Percentiles rank a stretch among this genome's conserved stretches.
Conservation (phyloP, 768 basidiomycete species). For the Polyporus arcularius region DNA sequence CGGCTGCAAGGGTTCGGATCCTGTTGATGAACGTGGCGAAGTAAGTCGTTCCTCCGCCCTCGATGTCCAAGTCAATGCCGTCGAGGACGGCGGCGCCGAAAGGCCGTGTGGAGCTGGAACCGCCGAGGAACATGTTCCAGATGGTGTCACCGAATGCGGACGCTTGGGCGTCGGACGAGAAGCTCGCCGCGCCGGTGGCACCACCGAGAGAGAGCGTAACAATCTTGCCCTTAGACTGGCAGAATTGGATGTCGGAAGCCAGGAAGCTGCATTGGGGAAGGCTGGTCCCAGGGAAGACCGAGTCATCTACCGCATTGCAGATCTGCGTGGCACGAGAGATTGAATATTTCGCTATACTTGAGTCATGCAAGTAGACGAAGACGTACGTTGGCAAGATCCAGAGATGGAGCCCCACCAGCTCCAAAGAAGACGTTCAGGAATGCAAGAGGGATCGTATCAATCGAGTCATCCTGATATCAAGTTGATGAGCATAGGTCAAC, state of each 20-base stretch:
- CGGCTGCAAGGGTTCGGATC: slow-evolving; percentile 51
- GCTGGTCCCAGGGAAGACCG: slow-evolving; percentile 60
- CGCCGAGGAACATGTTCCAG: slow-evolving; percentile 75
- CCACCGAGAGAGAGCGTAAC: slow-evolving; percentile 41
- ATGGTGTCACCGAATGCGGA: slow-evolving; percentile 62
- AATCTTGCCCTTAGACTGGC: slow-evolving; percentile 50
- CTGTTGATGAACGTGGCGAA: slow-evolving; percentile 44
- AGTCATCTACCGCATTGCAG: slow-evolving; percentile 59
- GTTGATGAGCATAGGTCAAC: neutral
- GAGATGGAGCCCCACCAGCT: slow-evolving; percentile 54
- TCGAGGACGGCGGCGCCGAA: slow-evolving; percentile 74
- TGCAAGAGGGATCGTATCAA: slow-evolving; percentile 62
- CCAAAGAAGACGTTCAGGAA: slow-evolving; percentile 64
- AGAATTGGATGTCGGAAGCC: slow-evolving; percentile 60
- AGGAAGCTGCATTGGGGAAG: slow-evolving; percentile 64
- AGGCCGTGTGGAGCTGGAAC: slow-evolving; percentile 59
- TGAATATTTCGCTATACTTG: neutral
- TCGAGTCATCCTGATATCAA: slow-evolving; percentile 47
- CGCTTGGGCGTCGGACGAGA: slow-evolving; percentile 59
- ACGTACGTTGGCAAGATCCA: slow-evolving; percentile 60
- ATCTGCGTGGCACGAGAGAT: slow-evolving; percentile 41
- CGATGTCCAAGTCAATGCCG: slow-evolving; percentile 76
- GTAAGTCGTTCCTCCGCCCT: slow-evolving; percentile 50
- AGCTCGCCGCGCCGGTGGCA: slow-evolving; percentile 61
- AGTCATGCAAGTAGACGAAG: slow-evolving; percentile 2